Evolutionary conservation across 768 basidiomycete species (phyloP), one percentile per base, ranked within the genome.

Genomic region (Mycena chlorophos): DNA sequence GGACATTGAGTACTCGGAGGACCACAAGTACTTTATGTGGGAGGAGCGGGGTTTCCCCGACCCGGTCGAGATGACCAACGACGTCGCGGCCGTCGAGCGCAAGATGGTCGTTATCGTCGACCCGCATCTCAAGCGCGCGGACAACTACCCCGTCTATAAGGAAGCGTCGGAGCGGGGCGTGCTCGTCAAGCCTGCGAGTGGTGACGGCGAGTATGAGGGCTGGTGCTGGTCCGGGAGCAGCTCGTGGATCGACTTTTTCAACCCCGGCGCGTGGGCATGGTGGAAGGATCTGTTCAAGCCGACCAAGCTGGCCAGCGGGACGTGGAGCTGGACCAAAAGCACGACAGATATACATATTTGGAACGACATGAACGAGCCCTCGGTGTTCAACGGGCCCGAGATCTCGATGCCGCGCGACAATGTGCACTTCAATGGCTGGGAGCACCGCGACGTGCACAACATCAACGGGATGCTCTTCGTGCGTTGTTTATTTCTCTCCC

Each of bases 331-430:
- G 88, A 82, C 77, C 0, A 73, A 90, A 59, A 90, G 94, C 62
- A 93, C 92, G 2, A 83, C 87, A 27, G 82, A 85, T 62, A 81
- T 98, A 14, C 88, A 87, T 69, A 94, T 98, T 62, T 99, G 97
- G 97, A 98, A 98, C 68, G 97, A 99, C 67, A 99, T 99, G 97
- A 98, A 98, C 63, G 97, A 98, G 92, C 97, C 97, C 1, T 88
- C 95, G 12, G 86, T 99, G n/a, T 99, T 99, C 78, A 96, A 98
- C 62, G 97, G 96, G 0, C 97, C 97, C 4, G 97, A 99, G 69
- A 98, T 99, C 64, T 78, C 79, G 12, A 83, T 83, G 82, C 82
- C 80, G 10, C 79, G 77, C 60, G 82, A 83, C 59, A 82, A 79
- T 50, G 70, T 97, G 39, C 95, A 98, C 66, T 75, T 93, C 64